Evolutionary conservation across 106 monocot genomes (phyloP).

Genomic region (Phalaenopsis aphrodite): DNA sequence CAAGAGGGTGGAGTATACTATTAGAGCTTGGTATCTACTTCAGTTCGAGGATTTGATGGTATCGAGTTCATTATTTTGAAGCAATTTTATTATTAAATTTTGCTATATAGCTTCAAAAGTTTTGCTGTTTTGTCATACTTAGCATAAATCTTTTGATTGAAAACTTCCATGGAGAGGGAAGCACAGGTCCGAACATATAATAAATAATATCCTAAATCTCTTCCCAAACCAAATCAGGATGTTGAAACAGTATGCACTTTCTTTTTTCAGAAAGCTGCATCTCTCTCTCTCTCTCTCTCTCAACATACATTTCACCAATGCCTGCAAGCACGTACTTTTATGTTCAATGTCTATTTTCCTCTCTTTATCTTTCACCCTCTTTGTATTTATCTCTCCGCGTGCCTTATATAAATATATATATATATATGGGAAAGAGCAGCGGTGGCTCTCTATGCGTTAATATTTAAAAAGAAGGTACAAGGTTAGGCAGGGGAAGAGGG

Average conservation of each 20-base stretch:
- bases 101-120: background rate
- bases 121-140: background rate
- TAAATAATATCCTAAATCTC: background rate
- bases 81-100: background rate
- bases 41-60: constrained; percentile 83
- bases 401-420: too few relatives aligned
- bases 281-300: background rate
- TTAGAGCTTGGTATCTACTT: constrained; percentile 74
- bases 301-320: background rate
- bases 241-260: background rate
- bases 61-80: background rate
- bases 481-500: too few relatives aligned
- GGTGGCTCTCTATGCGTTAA: too few relatives aligned
- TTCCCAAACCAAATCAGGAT: background rate
- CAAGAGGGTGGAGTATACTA: constrained; percentile 67
- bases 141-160: background rate
- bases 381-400: too few relatives aligned
- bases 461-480: too few relatives aligned
- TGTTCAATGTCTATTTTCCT: too few relatives aligned
- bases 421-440: too few relatives aligned
- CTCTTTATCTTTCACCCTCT: too few relatives aligned
- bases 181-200: background rate
- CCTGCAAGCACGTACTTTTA: background rate
- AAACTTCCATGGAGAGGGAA: background rate
- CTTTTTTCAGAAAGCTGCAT: background rate